A percentile compares a stretch with the other conserved stretches of the same genome.
phyloP scores from a whole-genome alignment of 176 grass and related monocot species.

The Musa acuminata region DNA sequence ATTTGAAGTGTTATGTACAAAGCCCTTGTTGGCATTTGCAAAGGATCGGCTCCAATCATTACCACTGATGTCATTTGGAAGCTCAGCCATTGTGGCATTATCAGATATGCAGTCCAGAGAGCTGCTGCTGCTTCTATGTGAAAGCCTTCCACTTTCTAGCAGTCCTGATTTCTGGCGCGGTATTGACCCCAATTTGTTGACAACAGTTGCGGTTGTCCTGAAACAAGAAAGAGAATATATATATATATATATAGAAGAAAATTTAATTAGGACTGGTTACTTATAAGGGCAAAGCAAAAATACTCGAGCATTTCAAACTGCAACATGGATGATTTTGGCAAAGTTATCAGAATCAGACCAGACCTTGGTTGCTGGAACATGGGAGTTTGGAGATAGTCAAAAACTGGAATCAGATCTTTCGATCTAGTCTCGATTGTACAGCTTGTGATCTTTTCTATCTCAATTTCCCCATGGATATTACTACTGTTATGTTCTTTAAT shows the following conservation, averaged over 20 bases:
- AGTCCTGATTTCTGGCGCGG: conserved; percentile 32
- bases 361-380: conserved; percentile 68
- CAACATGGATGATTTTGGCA: background rate
- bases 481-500: conserved; percentile 18
- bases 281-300: background rate
- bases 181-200: conserved; percentile 39
- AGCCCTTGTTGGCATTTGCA: conserved; percentile 34
- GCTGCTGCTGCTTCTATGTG: conserved; percentile 56
- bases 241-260: too few species aligned
- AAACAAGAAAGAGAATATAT: conserved; percentile 1
- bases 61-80: conserved; percentile 37
- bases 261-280: background rate
- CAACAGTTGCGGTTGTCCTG: conserved; percentile 40
- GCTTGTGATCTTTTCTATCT: conserved; percentile 61
- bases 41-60: conserved; percentile 35
- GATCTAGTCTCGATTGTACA: conserved; percentile 57
- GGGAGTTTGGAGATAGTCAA: conserved; percentile 59
- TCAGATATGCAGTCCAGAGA: conserved; percentile 74
- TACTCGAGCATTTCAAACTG: background rate
- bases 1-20: conserved; percentile 58
- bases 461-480: conserved; percentile 42
- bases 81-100: conserved; percentile 9
- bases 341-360: background rate
- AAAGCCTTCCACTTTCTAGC: conserved; percentile 48
- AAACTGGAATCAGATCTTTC: conserved; percentile 81